These are phyloP conservation scores for Quillaja saponaria DNA, from an alignment of 306 rosid species.

Conservation along the genomic window DNA sequence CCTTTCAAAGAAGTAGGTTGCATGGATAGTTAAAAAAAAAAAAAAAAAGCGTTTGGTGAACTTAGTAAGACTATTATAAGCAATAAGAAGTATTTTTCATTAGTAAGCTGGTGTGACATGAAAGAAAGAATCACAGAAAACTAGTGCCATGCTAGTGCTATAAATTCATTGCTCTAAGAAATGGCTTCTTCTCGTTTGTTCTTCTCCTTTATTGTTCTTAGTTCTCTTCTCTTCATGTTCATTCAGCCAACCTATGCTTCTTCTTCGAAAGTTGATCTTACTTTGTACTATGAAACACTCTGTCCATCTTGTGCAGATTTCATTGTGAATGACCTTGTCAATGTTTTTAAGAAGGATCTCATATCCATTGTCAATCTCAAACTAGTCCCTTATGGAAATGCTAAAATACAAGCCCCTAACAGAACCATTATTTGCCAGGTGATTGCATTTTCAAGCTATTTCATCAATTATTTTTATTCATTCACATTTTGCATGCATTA, in stretches of 20 bases:
- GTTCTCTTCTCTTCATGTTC: not conserved
- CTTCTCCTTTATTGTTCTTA: not conserved
- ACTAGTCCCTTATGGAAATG: slow-evolving; percentile 6
- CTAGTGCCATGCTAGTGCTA: no score
- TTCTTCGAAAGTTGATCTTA: not conserved
- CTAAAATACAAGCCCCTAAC: not conserved
- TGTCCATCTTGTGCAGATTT: not conserved
- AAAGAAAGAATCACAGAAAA: no score
- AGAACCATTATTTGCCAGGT: slow-evolving; percentile 12
- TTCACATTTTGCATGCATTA: no score
- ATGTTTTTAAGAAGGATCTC: not conserved
- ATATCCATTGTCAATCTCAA: not conserved
- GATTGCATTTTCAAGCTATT: no score
- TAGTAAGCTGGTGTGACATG: no score
- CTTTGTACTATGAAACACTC: not conserved
- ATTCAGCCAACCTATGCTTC: not conserved
- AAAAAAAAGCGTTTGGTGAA: no score
- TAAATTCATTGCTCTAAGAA: not conserved
- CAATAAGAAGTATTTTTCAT: no score
- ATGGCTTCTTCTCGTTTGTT: not conserved
- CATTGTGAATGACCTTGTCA: not conserved
- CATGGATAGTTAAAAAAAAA: no score
- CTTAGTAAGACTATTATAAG: no score
- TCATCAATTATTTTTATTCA: no score
- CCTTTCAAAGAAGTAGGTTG: no score